Evolutionary conservation across 805 yeast genomes (phyloP), one percentile per base, ranked within the genome.

Genomic region (Wickerhamomyces silvicola): DNA sequence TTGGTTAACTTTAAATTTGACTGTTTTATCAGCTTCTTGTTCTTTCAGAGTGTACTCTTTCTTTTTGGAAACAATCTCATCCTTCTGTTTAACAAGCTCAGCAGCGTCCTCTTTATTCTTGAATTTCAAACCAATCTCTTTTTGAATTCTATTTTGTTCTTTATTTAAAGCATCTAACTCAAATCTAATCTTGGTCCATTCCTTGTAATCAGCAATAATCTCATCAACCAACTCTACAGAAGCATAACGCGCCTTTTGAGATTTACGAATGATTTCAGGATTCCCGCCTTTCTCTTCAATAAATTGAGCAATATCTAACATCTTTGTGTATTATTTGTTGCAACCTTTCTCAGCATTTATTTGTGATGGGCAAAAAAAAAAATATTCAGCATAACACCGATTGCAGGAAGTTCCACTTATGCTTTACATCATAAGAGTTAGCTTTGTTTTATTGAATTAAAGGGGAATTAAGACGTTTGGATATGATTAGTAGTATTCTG

Each of bases 201-300:
- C 78, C 63, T 83, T 84, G 72, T 92, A 92, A 48, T 81, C 95
- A 42, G 66, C 70, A 56, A 92, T 85, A 58, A 92, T 88, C 65
- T 90, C 96, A 59, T 92, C 98, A 32, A 92, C 97, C 32, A 92
- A 54, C 62, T 92, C 98, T 32, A 88, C 97, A 22, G 92, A 67
- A 48, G 75, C 97, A 41, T 94, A 95, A 70, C 98, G 86, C 41
- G 94, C 95, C 60, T 67, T 77, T 63, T 92, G 98, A 23, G 97
- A 88, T 53, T 67, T 75, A 59, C 81, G 81, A 57, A 92, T 86
- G 33, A 68, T 68, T 47, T 88, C 90, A 26, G 98, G 96, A 60
- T 88, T 76, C 42, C 98, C 98, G 38, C 98, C 98, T 64, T 87
- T 90, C 57, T 92, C 98, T 48, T 79, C 95, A 48, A 92, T 80